Conservation (phyloP, 2,329 filamentous ascomycete species). For the Fusarium decemcellulare region DNA sequence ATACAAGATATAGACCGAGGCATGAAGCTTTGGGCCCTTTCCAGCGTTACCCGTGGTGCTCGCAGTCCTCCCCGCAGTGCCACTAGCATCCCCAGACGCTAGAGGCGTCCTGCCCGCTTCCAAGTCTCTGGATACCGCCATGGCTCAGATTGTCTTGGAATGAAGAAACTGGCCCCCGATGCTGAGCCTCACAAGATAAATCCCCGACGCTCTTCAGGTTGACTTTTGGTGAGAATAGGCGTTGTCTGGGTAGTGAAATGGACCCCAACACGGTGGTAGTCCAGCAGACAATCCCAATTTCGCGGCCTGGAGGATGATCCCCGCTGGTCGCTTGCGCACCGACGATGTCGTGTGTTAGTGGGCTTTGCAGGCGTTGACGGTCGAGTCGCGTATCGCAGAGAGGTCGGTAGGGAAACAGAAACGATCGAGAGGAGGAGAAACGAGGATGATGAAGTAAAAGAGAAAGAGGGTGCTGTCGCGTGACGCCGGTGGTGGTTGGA, state of each 20-base stretch:
- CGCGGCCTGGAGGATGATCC: no score
- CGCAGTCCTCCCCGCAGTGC: constrained; percentile 34
- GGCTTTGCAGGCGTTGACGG: no score
- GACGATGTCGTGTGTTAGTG: no score
- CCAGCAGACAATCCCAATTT: no score
- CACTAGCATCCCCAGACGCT: constrained; percentile 2
- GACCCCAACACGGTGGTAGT: no score
- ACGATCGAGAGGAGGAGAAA: no score
- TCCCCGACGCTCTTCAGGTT: neutral
- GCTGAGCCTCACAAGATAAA: neutral
- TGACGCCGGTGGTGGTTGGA: neutral
- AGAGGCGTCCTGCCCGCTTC: constrained; percentile 24
- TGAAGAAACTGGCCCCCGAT: neutral
- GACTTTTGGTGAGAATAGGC: neutral
- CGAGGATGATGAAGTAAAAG: no score
- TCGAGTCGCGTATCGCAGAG: no score
- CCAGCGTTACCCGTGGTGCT: constrained; percentile 39
- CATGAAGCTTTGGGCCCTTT: constrained; percentile 47
- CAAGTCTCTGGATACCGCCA: constrained; percentile 28
- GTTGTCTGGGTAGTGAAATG: no score
- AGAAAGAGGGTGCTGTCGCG: no score
- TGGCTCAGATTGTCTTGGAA: constrained; percentile 16
- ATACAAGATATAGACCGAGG: constrained; percentile 52
- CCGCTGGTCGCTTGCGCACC: no score
- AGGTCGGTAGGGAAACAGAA: no score